Base-by-base conservation (phyloP, 148 eudicot species). In the Spergularia marina region DNA sequence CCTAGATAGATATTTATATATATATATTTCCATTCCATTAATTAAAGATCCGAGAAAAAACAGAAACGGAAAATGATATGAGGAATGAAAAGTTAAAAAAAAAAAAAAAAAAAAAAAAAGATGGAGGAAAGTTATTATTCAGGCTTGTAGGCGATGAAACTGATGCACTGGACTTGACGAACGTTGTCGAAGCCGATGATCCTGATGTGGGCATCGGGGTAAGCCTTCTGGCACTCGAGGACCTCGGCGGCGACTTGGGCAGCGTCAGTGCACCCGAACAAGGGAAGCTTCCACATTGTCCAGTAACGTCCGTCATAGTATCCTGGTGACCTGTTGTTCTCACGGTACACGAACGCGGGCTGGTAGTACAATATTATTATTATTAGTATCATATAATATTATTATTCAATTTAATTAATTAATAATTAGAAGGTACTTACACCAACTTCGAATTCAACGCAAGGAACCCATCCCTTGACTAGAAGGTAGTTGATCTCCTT, bases 281-380 rank as follows among this genome's bases (percentile, higher is more conserved):
- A 87, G 79, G 92, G 96, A 56, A 89, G 73, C 88, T 93, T 93
- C 98, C 98, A 93, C 98, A 93, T 93, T 0, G 91, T 30, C 36
- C 36, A 30, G 36, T 30, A 30, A 30, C 36, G 36, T 30, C 36
- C 36, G 36, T 30, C 36, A 15, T 93, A 91, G 96, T 93, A 93
- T 18, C 98, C 98, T 5, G 91, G 98, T 9, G 91, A 82, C 0
- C 7, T 51, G 68, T 79, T 9, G 91, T 89, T 4, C 80, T 87
- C 89, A 76, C 96, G 93, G 87, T 69, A 77, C 61, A 85, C 85
- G 21, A 73, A 81, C 36, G 85, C 95, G 23, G 70, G 77, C 92
- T 89, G 56, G n/a, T n/a, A n/a, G n/a, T n/a, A n/a, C n/a, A n/a
- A n/a, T 23, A 41, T 2, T 23, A 57, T 0, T 23, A 23, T 23